These are phyloP conservation scores for Trypanosomatidae sp. DNA, from an alignment of 208 protist species.

Conservation along the genomic window DNA sequence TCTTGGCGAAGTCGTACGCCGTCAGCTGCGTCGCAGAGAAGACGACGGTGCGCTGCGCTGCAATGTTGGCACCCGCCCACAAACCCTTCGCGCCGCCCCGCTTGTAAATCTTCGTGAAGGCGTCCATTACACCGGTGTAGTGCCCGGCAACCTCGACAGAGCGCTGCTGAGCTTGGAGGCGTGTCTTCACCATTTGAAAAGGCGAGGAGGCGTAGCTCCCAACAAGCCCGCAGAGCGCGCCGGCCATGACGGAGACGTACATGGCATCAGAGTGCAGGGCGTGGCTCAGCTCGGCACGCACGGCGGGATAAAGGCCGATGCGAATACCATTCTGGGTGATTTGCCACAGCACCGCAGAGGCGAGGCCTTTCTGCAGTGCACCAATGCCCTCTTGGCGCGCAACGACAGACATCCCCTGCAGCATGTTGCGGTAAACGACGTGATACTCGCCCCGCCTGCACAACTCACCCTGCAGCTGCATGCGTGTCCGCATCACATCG, in stretches of 20 bases:
- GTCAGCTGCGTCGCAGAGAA: conserved; percentile 46
- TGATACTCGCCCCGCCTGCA: conserved; percentile 39
- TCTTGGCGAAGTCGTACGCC: conserved; percentile 54
- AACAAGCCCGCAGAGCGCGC: conserved; percentile 38
- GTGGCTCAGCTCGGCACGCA: conserved; percentile 31
- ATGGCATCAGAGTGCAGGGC: conserved; percentile 12
- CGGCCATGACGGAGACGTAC: conserved; percentile 12
- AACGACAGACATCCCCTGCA: conserved; percentile 48
- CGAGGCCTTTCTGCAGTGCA: conserved; percentile 60
- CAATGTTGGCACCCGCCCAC: conserved; percentile 46
- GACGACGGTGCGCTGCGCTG: conserved; percentile 45
- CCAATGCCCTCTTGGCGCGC: conserved; percentile 40
- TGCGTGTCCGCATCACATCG: conserved; percentile 72
- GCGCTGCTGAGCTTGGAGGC: conserved; percentile 60
- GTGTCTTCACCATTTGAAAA: conserved; percentile 75
- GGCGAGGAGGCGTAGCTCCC: conserved; percentile 53
- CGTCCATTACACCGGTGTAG: conserved; percentile 46
- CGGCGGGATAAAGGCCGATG: conserved; percentile 53
- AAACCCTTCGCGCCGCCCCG: conserved; percentile 38
- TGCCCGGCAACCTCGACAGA: conserved; percentile 22
- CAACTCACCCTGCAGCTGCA: conserved; percentile 75
- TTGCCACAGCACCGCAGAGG: conserved; percentile 49
- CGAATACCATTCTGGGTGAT: conserved; percentile 64
- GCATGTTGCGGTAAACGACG: conserved; percentile 45
- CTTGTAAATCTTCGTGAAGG: conserved; percentile 36